Conservation (phyloP, 805 yeast species). For the Priceomyces carsonii region DNA sequence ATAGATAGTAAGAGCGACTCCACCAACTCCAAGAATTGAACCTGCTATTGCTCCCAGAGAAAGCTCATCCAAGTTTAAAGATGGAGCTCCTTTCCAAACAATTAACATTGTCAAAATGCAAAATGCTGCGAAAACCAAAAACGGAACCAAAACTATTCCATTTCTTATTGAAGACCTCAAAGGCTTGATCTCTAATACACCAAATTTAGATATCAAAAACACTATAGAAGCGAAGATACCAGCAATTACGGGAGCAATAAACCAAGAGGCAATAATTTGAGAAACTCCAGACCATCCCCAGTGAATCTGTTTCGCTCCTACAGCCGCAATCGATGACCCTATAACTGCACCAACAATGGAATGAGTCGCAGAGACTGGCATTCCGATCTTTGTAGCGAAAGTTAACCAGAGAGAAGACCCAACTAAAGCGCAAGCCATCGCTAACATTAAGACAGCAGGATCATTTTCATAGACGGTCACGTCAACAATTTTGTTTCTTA, state of each 20-base stretch:
- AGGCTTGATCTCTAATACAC: constrained; percentile 60
- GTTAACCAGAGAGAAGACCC: constrained; percentile 75
- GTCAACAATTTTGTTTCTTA: constrained; percentile 63
- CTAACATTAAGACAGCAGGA: constrained; percentile 72
- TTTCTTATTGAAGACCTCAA: constrained; percentile 44
- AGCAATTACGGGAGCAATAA: constrained; percentile 71
- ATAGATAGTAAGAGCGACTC: constrained; percentile 53
- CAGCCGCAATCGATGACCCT: constrained; percentile 75
- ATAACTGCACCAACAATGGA: constrained; percentile 75
- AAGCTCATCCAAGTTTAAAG: constrained; percentile 54
- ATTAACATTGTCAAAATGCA: constrained; percentile 71
- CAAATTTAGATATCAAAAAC: constrained; percentile 59
- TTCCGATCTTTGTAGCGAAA: constrained; percentile 63
- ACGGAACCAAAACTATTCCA: constrained; percentile 60
- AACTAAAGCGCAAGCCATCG: constrained; percentile 73
- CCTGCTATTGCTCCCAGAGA: constrained; percentile 55
- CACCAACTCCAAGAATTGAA: constrained; percentile 66
- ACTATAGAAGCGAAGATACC: constrained; percentile 61
- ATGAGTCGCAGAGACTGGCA: constrained; percentile 84
- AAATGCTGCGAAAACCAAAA: constrained; percentile 60
- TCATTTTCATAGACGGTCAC: constrained; percentile 46
- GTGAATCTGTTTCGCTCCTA: constrained; percentile 55
- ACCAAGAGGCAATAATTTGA: constrained; percentile 78
- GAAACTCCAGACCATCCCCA: constrained; percentile 82
- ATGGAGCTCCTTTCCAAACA: constrained; percentile 81